Base-by-base conservation (phyloP, 1,139 yeast genomes). In the Zygoascus meyerae region DNA sequence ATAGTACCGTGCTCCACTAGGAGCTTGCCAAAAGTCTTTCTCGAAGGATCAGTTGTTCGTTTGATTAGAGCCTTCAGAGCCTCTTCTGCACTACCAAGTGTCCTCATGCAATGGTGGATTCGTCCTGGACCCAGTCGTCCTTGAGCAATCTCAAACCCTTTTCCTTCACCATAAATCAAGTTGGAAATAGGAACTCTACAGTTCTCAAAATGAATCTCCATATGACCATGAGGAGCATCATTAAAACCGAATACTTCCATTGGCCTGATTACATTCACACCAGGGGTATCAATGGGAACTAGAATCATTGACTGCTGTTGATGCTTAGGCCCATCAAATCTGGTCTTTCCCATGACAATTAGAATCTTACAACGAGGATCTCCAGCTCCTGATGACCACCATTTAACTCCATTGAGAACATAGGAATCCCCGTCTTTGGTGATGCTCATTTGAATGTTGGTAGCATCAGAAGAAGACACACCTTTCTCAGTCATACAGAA, bases 361-460 rank as follows among this genome's bases (percentile, higher is more conserved):
- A 85, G 78, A 14, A 66, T 43, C 31, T 69, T 57, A 61, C 81
- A 74, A 48, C 83, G 71, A 18, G 86, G 86, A 61, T 82, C 86
- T 16, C 85, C 86, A 33, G 86, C 86, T 28, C 86, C 86, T 0
- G 85, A 78, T 2, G 85, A 83, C 74, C 82, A 81, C 87, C 87
- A 82, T 60, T 82, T 82, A 52, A 79, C 72, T 9, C 89, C 89
- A 53, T 78, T 78, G 42, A 82, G 56, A 2, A 79, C 78, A 55
- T 73, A 78, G 53, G 77, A 72, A 2, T 78, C 78, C 5, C 66
- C 66, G 42, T 77, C 76, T 21, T 60, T 58, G 29, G 53, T 52
- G 40, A 83, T 82, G 31, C 72, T 65, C 32, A 77, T 67, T 8
- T 79, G 71, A 49, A 81, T 79, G 62, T 81, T 81, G 55, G 81